A percentile compares a stretch with the other conserved stretches of the same genome.
These are phyloP conservation scores for Hypoxylon crocopeplum DNA, from an alignment of 495 filamentous ascomycete species.

Conservation along the genomic window DNA sequence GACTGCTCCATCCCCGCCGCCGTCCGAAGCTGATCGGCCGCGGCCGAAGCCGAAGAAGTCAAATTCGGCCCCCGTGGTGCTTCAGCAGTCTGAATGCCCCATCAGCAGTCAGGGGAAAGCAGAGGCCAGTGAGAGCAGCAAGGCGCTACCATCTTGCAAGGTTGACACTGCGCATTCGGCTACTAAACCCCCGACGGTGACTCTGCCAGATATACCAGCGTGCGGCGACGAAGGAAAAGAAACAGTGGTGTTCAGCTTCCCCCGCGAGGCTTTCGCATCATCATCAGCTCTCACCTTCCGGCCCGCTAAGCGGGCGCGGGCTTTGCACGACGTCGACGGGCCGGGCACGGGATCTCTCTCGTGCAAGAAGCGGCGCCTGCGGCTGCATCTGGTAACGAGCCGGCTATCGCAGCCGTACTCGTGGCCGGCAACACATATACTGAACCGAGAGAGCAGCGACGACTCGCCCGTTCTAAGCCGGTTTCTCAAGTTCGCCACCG, in stretches of 20 bases:
- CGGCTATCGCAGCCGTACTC: conserved; percentile 73
- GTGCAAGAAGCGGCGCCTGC: conserved; percentile 73
- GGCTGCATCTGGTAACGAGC: conserved; percentile 69
- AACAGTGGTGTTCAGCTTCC: conserved; percentile 24
- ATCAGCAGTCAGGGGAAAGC: background rate
- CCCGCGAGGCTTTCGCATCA: conserved; percentile 6
- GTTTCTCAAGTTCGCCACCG: conserved; percentile 56
- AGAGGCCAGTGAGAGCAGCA: background rate
- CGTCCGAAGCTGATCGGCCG: conserved; percentile 4
- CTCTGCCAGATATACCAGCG: background rate
- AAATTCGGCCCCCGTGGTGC: conserved; percentile 17
- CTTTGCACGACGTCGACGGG: conserved; percentile 68
- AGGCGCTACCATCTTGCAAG: background rate
- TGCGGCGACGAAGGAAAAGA: background rate
- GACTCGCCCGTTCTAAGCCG: conserved; percentile 53
- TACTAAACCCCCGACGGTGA: background rate
- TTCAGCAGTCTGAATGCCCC: conserved; percentile 5
- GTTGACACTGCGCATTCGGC: background rate
- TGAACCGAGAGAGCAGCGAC: conserved; percentile 63
- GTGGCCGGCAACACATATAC: conserved; percentile 69
- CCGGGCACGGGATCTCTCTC: conserved; percentile 53
- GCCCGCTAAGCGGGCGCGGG: conserved; percentile 62
- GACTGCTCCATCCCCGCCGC: background rate
- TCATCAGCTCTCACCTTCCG: conserved; percentile 17
- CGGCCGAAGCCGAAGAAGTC: conserved; percentile 25